A percentile compares a stretch with the other conserved stretches of the same genome.
These are phyloP conservation scores for Cutaneotrichosporon sp. DNA, from an alignment of 1,284 basidiomycete species.

Conservation along the genomic window DNA sequence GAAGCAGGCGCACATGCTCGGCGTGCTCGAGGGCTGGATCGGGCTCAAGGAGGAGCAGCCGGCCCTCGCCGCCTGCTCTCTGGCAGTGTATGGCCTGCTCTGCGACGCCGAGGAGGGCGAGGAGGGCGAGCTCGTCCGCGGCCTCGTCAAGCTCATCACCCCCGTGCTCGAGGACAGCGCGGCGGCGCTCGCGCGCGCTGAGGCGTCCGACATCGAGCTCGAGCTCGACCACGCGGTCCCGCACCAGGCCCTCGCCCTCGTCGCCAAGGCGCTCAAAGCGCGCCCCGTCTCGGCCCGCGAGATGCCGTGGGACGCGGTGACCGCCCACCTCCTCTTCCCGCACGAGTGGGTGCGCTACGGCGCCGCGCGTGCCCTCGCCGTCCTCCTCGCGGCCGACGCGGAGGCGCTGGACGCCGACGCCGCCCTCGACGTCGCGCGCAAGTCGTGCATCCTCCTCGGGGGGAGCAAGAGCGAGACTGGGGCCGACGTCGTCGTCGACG, in stretches of 20 bases:
- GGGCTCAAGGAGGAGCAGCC: slow-evolving; percentile 30
- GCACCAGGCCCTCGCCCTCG: slow-evolving; percentile 73
- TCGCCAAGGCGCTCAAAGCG: slow-evolving; percentile 66
- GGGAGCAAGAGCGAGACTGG: slow-evolving; percentile 56
- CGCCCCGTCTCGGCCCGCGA: slow-evolving; percentile 59
- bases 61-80: slow-evolving; percentile 56
- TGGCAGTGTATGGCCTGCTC: slow-evolving; percentile 73
- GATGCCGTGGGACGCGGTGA: slow-evolving; percentile 67
- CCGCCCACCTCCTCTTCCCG: slow-evolving; percentile 76
- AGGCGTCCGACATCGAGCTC: slow-evolving; percentile 50
- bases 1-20: slow-evolving; percentile 60
- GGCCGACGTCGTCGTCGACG: slow-evolving; percentile 61
- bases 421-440: slow-evolving; percentile 73
- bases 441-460: slow-evolving; percentile 76
- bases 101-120: slow-evolving; percentile 63
- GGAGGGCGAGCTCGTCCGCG: slow-evolving; percentile 58
- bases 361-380: slow-evolving; percentile 73
- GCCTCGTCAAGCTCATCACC: slow-evolving; percentile 59
- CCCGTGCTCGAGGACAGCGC: slow-evolving; percentile 63
- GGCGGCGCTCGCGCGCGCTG: slow-evolving; percentile 48
- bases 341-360: slow-evolving; percentile 93
- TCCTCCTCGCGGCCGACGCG: slow-evolving; percentile 63
- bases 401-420: slow-evolving; percentile 41
- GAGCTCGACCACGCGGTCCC: slow-evolving; percentile 75
- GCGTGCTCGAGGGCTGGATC: slow-evolving; percentile 76